These are phyloP conservation scores for Leishmania guyanensis DNA, from an alignment of 208 protist genomes.

Conservation along the genomic window DNA sequence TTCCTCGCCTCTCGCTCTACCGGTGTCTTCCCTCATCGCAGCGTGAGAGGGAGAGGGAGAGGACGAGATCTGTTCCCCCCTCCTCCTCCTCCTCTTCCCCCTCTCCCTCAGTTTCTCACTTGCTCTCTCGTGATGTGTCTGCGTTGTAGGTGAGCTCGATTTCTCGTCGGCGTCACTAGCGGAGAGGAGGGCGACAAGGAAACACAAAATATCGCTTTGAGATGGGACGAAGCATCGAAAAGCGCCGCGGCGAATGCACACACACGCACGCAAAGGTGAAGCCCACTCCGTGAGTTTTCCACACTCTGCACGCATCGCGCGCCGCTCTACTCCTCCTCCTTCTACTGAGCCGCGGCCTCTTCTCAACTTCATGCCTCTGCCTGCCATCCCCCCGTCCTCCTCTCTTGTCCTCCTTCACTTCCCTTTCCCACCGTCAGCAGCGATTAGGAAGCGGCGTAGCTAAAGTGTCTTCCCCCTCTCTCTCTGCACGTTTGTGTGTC, in stretches of 20 bases:
- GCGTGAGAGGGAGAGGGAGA: neutral
- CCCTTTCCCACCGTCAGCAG: neutral
- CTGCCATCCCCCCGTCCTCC: neutral
- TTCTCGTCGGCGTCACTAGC: too few species aligned
- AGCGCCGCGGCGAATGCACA: neutral
- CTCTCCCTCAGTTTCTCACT: neutral
- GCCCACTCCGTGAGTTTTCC: neutral
- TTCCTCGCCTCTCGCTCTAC: constrained; percentile 8
- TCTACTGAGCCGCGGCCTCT: neutral
- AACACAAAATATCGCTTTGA: neutral
- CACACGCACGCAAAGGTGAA: neutral
- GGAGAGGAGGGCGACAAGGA: neutral
- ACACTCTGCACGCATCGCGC: neutral
- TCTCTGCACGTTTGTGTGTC: neutral
- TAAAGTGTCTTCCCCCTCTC: neutral
- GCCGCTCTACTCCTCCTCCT: neutral
- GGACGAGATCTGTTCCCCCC: neutral
- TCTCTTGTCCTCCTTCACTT: neutral
- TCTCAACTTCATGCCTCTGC: neutral
- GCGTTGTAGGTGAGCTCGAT: too few species aligned
- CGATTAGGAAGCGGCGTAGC: neutral
- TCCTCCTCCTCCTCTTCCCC: neutral
- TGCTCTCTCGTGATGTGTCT: neutral
- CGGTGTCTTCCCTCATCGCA: neutral
- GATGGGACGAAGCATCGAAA: neutral